These are phyloP conservation scores for Cercophora newfieldiana DNA, from an alignment of 495 filamentous ascomycete species.

Conservation along the genomic window DNA sequence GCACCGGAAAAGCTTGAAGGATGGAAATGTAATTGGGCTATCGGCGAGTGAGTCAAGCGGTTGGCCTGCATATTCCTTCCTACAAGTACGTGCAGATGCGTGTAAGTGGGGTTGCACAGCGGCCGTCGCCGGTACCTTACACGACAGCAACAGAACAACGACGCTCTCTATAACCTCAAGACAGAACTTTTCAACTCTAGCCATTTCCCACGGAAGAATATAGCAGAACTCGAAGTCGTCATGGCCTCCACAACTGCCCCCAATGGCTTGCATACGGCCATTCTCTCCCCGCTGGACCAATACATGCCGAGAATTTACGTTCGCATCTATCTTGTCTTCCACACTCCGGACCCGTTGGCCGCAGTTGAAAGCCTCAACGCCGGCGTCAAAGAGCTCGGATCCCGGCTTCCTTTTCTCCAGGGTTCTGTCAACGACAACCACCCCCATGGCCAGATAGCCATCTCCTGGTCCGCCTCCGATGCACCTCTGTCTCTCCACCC, in stretches of 20 bases:
- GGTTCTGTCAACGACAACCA: background rate
- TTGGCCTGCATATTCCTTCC: too few relatives aligned
- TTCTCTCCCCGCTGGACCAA: constrained; percentile 11
- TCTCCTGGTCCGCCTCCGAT: background rate
- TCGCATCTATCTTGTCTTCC: constrained; percentile 2
- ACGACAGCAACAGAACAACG: too few relatives aligned
- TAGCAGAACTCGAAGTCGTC: background rate
- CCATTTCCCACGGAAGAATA: background rate
- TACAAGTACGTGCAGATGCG: too few relatives aligned
- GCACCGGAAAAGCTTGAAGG: too few relatives aligned
- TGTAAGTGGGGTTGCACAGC: too few relatives aligned
- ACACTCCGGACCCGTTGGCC: background rate
- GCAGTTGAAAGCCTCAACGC: constrained; percentile 1
- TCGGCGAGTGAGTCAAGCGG: too few relatives aligned
- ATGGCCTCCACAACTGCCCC: background rate
- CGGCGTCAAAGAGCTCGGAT: background rate
- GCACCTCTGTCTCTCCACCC: background rate
- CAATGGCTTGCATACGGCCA: background rate
- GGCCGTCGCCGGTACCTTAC: too few relatives aligned
- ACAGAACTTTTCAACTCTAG: background rate
- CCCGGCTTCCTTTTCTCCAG: constrained; percentile 2
- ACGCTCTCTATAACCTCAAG: too few relatives aligned
- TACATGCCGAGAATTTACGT: constrained; percentile 5
- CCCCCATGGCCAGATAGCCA: background rate
- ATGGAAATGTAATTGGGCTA: too few relatives aligned